Conservation (phyloP, 352 stramenopile species). For the Phytopythium montanum region DNA sequence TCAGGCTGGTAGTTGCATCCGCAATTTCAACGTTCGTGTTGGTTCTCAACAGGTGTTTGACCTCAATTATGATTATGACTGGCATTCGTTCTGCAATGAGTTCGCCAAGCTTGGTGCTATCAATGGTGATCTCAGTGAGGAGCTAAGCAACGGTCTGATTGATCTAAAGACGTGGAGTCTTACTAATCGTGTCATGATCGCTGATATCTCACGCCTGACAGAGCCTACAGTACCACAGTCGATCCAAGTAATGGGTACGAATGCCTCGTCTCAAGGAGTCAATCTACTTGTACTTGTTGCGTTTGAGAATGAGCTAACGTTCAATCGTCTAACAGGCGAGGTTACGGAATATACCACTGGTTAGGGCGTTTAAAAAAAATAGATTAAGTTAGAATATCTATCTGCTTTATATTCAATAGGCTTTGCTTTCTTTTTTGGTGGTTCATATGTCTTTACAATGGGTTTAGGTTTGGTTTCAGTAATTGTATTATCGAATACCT, state of each 20-base stretch:
- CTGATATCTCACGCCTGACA: conserved; percentile 11
- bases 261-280: conserved; percentile 13
- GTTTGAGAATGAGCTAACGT: conserved; percentile 9
- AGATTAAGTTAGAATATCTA: not conserved
- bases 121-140: conserved; percentile 20
- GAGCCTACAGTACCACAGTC: conserved; percentile 16
- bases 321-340: conserved; percentile 14
- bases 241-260: conserved; percentile 15
- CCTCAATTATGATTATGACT: conserved; percentile 21
- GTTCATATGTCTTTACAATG: not conserved
- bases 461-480: not conserved
- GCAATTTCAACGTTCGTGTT: conserved; percentile 13
- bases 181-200: conserved; percentile 16
- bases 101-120: conserved; percentile 18
- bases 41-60: conserved; percentile 16
- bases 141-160: conserved; percentile 22
- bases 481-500: not conserved
- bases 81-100: conserved; percentile 14
- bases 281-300: conserved; percentile 19
- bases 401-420: not conserved
- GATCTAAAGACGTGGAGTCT: conserved; percentile 18
- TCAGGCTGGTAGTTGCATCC: conserved; percentile 9
- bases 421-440: not conserved
- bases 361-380: conserved; percentile 8
- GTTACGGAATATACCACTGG: conserved; percentile 3